These are phyloP conservation scores for Plasmodium gaboni DNA, from an alignment of 169 alveolate genomes.

Conservation along the genomic window DNA sequence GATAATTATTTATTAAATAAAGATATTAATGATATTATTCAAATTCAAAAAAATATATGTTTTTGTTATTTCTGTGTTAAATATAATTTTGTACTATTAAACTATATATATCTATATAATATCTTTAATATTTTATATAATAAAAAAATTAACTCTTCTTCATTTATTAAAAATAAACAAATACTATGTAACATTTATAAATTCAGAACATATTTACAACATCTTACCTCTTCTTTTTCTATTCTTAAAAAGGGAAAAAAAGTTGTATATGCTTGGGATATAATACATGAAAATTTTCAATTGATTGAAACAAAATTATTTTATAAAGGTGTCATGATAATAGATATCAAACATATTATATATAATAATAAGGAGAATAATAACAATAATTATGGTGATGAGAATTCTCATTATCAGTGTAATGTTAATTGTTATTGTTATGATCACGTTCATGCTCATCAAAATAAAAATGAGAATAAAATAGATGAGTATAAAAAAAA, in stretches of 20 bases:
- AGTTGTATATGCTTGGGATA: neutral
- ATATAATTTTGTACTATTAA: slow-evolving; percentile 37
- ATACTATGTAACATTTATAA: neutral
- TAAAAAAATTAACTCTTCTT: neutral
- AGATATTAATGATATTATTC: slow-evolving; percentile 50
- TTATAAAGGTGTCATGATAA: slow-evolving; percentile 29
- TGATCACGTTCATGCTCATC: no score
- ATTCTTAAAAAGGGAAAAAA: slow-evolving; percentile 40
- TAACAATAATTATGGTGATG: neutral
- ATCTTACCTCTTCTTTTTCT: slow-evolving; percentile 16
- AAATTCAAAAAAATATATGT: slow-evolving; percentile 32
- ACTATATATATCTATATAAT: slow-evolving; percentile 36
- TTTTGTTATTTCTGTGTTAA: slow-evolving; percentile 73
- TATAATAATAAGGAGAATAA: neutral
- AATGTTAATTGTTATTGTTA: neutral
- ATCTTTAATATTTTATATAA: neutral
- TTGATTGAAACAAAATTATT: neutral
- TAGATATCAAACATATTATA: neutral
- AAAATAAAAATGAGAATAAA: neutral
- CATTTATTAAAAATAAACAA: neutral
- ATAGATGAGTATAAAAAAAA: neutral
- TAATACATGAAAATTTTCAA: slow-evolving; percentile 13
- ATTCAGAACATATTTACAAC: slow-evolving; percentile 43
- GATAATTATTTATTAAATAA: slow-evolving; percentile 24
- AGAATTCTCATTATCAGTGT: neutral